A percentile compares a stretch with the other conserved stretches of the same genome.
Evolutionary conservation across 805 yeast genomes (phyloP).

Genomic region (Starmera amethionina): DNA sequence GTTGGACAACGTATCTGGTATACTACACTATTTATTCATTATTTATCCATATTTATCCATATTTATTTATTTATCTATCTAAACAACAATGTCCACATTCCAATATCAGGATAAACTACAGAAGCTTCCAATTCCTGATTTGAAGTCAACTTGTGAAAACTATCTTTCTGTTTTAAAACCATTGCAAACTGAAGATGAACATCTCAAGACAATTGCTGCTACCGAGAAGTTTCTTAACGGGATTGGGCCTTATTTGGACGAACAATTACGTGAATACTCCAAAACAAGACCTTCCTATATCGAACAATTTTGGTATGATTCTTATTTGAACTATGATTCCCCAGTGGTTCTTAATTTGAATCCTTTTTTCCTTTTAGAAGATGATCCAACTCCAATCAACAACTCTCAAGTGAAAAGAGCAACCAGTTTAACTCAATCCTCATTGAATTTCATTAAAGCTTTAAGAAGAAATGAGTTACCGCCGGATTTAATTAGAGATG

Average conservation of each 20-base stretch:
- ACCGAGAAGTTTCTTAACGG: conserved; percentile 45
- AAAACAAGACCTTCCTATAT: conserved; percentile 67
- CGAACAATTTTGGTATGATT: conserved; percentile 92
- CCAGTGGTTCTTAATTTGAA: conserved; percentile 88
- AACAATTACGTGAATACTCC: conserved; percentile 51
- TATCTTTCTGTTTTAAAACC: conserved; percentile 68
- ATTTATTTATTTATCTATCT: background rate
- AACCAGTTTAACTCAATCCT: conserved; percentile 65
- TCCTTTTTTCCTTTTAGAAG: conserved; percentile 84
- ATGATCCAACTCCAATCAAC: conserved; percentile 62
- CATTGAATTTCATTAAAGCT: conserved; percentile 73
- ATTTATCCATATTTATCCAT: too few relatives aligned
- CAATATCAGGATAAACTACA: conserved; percentile 47
- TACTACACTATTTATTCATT: too few relatives aligned
- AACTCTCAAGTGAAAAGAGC: conserved; percentile 65
- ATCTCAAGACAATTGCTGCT: conserved; percentile 47
- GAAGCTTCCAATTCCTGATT: conserved; percentile 74
- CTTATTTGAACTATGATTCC: conserved; percentile 77
- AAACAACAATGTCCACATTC: conserved; percentile 31
- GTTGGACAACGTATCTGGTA: too few relatives aligned
- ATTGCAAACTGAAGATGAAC: conserved; percentile 70
- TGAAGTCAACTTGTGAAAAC: conserved; percentile 53
- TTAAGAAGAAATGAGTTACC: conserved; percentile 64
- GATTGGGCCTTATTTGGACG: conserved; percentile 50
- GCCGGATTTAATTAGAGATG: conserved; percentile 57